Base-by-base conservation (phyloP, 345 rosid species). In the Pugionium cornutum region DNA sequence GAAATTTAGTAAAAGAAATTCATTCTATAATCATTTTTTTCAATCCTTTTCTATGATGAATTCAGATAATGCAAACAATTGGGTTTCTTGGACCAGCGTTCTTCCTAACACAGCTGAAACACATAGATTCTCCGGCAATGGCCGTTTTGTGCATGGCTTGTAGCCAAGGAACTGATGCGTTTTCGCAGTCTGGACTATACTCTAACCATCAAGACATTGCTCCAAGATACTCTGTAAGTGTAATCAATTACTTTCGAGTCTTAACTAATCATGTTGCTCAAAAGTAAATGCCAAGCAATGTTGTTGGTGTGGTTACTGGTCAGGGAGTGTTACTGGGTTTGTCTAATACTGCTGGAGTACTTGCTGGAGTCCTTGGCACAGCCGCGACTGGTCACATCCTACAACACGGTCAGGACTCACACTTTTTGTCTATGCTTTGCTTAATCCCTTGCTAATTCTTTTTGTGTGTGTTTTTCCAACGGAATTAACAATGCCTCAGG, bases 41-140 rank as follows among this genome's bases (percentile, higher is more conserved):
- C 18, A 18, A 2, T 54, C 8, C 51, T 30, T 64, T 33, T 7
- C 8, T 49, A 6, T 57, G 34, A 43, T 66, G 67, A 5, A 30
- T 44, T 37, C 89, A 92, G 98, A 83, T 92, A 56, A 92, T 92
- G 97, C 97, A 92, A 86, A 62, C 96, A 56, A 78, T 89, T 70
- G 98, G 98, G 72, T 92, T 92, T 82, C 88, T 92, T 36, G 98
- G 97, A 66, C 97, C 94, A 63, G 97, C 97, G 45, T 92, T 92
- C 84, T 92, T 89, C 66, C 78, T 92, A 61, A 92, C 96, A 64
- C 98, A 89, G 79, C 74, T 92, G 82, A 89, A 91, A 84, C 95
- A 92, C 73, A 63, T 92, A 43, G 59, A 92, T 70, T 84, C 96
- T 79, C 97, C 98, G 64, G 82, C 94, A 29, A 83, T 89, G 94